Evolutionary conservation across 345 rosid genomes (phyloP), one percentile per base, ranked within the genome.

Genomic region (Firmiana major): DNA sequence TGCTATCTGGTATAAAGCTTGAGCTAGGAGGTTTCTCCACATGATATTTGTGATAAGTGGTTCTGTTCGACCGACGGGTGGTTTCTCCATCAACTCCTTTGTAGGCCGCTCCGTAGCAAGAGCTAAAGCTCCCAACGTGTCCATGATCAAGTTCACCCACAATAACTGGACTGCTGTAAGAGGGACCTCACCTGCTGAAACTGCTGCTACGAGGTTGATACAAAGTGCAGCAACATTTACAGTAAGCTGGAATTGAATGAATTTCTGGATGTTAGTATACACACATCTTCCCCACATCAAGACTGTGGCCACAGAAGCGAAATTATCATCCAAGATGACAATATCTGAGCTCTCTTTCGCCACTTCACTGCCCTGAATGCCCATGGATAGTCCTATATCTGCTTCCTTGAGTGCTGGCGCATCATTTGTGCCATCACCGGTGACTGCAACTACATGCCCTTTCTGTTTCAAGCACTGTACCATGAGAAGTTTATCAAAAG

Each of bases 321-420:
- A 94, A 54, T 94, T 89, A 71, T 92, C 94, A 21, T 92, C 93
- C 54, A 92, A 81, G 31, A 94, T 90, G 65, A 90, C 88, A 8
- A 92, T 92, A 83, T 92, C 97, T 0, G 97, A 91, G 83, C 94
- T 89, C 79, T 90, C 91, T 57, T 93, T 92, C 1, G 97, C 95
- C 3, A 90, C 94, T 69, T 93, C 94, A 0, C 93, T 93, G 0
- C 95, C 98, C 68, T 87, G 90, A 48, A 88, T 89, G 38, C 96
- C 96, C 94, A 89, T 94, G 0, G 97, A 91, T 0, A 94, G 86
- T 38, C 97, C 93, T 0, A 92, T 88, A 70, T 91, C 90, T 0
- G 94, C 97, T 80, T 88, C 97, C 79, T 88, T 92, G 16, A 92
- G 79, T 0, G 93, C 93, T 0, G 91, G 93, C 12, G 97, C 97